Evolutionary conservation across 2,329 filamentous ascomycete species (phyloP), one percentile per base, ranked within the genome.

Genomic region (Fusarium sororula): DNA sequence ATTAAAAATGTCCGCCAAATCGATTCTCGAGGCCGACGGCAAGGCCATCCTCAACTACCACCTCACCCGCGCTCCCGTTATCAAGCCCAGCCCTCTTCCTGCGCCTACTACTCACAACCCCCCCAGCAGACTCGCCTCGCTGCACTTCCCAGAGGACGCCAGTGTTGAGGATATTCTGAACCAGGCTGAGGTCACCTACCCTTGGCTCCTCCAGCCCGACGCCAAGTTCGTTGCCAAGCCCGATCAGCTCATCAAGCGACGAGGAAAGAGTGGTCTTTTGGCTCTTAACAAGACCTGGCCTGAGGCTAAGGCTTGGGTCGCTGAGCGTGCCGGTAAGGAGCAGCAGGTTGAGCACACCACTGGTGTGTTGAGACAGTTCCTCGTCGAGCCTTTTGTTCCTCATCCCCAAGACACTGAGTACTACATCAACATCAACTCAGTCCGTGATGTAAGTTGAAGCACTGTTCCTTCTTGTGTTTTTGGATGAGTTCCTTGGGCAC

Each of bases 41-140:
- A 99, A 99, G 93, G 96, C 96, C 90, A 98, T 99, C 89, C 91
- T 99, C 91, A 98, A 98, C 93, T 99, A 98, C 91, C 96, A 98
- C 90, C 95, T 99, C 87, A 98, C 96, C 80, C 93, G 96, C 84
- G 94, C 96, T 79, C 92, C 95, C 77, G 93, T 97, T 85, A 98
- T 99, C 91, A 98, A 98, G 93, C 94, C 96, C 78, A 96, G 95
- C 82, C 95, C 96, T 86, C 94, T 98, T 66, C 94, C 95, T 79
- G 84, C 90, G 77, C 89, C 93, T 75, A 85, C 93, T 76, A 96
- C 91, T 84, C 96, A 99, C 92, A 98, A 98, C 88, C 88, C 96
- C 79, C 92, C 96, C 72, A 88, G 95, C 80, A 96, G 94, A 86
- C 91, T 98, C 80, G 96, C 96, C 66, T 95, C 94, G 76, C 90